Evolutionary conservation across 2,329 filamentous ascomycete genomes (phyloP), one percentile per base, ranked within the genome.

Genomic region (Colletotrichum musae): DNA sequence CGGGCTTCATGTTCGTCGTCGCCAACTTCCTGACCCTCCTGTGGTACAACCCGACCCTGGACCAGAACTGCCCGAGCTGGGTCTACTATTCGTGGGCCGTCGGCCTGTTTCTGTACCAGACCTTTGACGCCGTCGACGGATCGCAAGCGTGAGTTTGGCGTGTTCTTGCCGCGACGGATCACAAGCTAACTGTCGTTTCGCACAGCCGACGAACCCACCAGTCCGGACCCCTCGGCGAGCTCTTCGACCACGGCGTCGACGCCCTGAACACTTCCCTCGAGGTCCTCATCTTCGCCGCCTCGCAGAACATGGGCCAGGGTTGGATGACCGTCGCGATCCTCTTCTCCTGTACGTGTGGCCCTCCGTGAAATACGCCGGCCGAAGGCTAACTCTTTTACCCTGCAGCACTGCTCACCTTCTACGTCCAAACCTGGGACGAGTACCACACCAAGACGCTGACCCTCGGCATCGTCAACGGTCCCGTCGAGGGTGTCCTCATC

Each of bases 381-480:
- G 71, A 36, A 64, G 50, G 24, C 72, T 73, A 66, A 73, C 51
- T 9, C 6, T 13, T 13, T 12, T 10, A 16, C 24, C 24, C 16
- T n/a, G 57, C 70, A 94, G 92, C 93, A 6, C 89, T 95, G 68
- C 86, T 97, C 75, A 98, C 96, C n/a, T 99, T 99, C 81, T 98
- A 98, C 80, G 92, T 98, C 50, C 96, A 98, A 80, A 98, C 96
- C 41, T 99, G 96, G 96, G 96, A 99, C 78, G 96, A 98, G 80
- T 99, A 98, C 83, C 95, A 98, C 83, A 99, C 96, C 59, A 95
- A 98, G 81, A 96, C 95, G 3, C 88, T 99, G 56, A 98, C 94
- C 1, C 89, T 99, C 6, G 96, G 96, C 68, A 84, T 98, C 71
- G 87, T 99, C 73, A 98, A 95, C 72, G 96, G 96, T 0, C 96